A percentile compares a stretch with the other conserved stretches of the same genome.
Evolutionary conservation across 192 early-diverging fungal species (phyloP).

Genomic region (Entomortierella beljakovae): DNA sequence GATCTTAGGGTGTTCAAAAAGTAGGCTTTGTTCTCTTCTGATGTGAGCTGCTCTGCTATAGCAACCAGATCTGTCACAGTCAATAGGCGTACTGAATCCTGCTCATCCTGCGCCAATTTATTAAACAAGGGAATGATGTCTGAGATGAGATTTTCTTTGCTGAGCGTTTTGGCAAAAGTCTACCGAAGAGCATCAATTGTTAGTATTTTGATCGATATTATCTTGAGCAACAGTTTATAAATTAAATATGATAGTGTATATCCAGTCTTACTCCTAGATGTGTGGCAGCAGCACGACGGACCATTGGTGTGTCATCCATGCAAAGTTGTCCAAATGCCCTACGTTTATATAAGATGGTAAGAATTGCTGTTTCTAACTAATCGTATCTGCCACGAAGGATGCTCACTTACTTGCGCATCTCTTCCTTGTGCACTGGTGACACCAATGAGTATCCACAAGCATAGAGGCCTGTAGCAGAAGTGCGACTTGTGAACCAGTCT

Average conservation of each 20-base stretch:
- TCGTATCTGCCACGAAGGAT: not conserved
- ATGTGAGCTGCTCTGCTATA: conserved; percentile 83
- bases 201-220: too few relatives aligned
- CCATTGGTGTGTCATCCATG: conserved; percentile 98
- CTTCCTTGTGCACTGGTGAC: conserved; percentile 80
- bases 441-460: conserved; percentile 83
- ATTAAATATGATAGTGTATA: not conserved
- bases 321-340: conserved; percentile 85
- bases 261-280: conserved; percentile 73
- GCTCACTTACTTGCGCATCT: conserved; percentile 77
- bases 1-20: conserved; percentile 78
- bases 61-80: conserved; percentile 93
- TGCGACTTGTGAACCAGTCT: conserved; percentile 99
- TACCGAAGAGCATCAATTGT: conserved; percentile 37
- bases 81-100: conserved; percentile 98
- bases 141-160: conserved; percentile 81
- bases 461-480: conserved; percentile 94
- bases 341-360: not conserved
- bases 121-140: conserved; percentile 93
- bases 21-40: conserved; percentile 82
- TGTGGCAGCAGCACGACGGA: conserved; percentile 92
- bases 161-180: conserved; percentile 77
- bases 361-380: not conserved
- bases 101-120: conserved; percentile 83
- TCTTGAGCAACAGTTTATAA: not conserved